These are phyloP conservation scores for Cutaneotrichosporon spelunceum DNA, from an alignment of 1,284 basidiomycete genomes.

Conservation along the genomic window DNA sequence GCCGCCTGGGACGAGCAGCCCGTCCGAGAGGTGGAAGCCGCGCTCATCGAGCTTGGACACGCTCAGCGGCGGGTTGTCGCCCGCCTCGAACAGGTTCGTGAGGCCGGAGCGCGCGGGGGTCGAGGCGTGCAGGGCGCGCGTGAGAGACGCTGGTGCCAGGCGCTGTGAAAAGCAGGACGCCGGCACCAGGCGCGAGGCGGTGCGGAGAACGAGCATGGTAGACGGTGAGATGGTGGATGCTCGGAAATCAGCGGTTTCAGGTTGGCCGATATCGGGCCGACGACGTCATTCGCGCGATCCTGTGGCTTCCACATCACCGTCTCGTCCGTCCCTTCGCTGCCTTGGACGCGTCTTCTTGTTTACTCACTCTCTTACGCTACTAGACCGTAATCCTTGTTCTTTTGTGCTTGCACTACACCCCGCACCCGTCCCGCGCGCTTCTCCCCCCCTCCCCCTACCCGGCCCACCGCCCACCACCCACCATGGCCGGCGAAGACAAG, in stretches of 20 bases:
- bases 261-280: neutral
- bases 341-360: too few relatives aligned
- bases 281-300: neutral
- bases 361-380: too few relatives aligned
- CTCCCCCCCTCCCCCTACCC: neutral
- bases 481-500: neutral
- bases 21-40: conserved; percentile 55
- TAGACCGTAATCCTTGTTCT: too few relatives aligned
- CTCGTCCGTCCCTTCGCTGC: too few relatives aligned
- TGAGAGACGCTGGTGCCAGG: neutral
- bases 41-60: conserved; percentile 41
- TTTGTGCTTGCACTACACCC: neutral
- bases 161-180: too few relatives aligned
- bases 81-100: conserved; percentile 34
- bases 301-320: neutral
- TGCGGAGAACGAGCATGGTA: neutral
- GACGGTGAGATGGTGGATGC: neutral
- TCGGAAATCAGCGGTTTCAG: neutral
- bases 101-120: conserved; percentile 12
- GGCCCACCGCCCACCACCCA: neutral
- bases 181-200: neutral
- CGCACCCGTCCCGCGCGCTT: neutral
- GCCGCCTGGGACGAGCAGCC: conserved; percentile 70
- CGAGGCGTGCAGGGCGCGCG: conserved; percentile 12
- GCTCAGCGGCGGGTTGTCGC: conserved; percentile 32